Conservation (phyloP, 1,284 basidiomycete species). For the Cryptococcus sp. region DNA sequence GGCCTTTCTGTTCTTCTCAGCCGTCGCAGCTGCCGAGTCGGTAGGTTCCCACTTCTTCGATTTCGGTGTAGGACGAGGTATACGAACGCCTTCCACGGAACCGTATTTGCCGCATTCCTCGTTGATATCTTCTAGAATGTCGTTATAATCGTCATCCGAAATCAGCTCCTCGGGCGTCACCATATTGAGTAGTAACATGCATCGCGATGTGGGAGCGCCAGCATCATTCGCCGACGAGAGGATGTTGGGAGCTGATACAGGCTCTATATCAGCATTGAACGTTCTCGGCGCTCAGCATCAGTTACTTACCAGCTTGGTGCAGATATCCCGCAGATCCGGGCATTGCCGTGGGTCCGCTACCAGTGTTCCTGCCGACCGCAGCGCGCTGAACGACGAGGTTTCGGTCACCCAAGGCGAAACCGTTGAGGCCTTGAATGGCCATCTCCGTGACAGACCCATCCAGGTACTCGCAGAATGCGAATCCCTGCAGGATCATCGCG, state of each 20-base stretch:
- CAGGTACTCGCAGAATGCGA: constrained; percentile 98
- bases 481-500: constrained; percentile 62
- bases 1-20: constrained; percentile 58
- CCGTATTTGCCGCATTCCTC: constrained; percentile 89
- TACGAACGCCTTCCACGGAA: constrained; percentile 76
- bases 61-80: constrained; percentile 76
- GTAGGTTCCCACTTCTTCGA: constrained; percentile 75
- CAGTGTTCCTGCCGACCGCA: constrained; percentile 48
- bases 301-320: constrained; percentile 25
- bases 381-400: constrained; percentile 95
- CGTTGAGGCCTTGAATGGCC: constrained; percentile 93
- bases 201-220: constrained; percentile 65
- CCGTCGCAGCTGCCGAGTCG: constrained; percentile 59
- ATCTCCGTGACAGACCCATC: constrained; percentile 87
- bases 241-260: constrained; percentile 73
- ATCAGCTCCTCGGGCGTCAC: constrained; percentile 89
- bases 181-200: constrained; percentile 99
- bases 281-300: background rate
- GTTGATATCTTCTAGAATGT: constrained; percentile 91
- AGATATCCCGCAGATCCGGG: constrained; percentile 48
- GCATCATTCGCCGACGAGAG: constrained; percentile 60
- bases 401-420: constrained; percentile 97
- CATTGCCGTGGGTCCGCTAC: constrained; percentile 30
- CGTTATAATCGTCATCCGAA: constrained; percentile 89
- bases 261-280: constrained; percentile 23